Evolutionary conservation across 169 alveolate genomes (phyloP).

Genomic region (Cryptosporidium xiaoi): DNA sequence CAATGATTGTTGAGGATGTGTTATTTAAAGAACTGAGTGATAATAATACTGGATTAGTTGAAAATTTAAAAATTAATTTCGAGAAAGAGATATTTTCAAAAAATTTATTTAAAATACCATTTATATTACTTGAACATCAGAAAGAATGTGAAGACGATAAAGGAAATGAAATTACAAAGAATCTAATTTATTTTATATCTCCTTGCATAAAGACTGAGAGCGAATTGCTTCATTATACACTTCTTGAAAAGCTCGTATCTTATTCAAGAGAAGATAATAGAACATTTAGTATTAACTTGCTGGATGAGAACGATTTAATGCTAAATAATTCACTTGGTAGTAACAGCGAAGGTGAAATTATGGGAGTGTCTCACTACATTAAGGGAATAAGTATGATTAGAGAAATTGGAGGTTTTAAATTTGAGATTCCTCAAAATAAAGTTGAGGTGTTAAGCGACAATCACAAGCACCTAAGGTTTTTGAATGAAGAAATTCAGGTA

Average conservation of each 20-base stretch:
- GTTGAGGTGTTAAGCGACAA: constrained; percentile 25
- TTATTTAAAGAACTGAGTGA: constrained; percentile 16
- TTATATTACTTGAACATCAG: constrained; percentile 12
- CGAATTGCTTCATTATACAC: constrained; percentile 46
- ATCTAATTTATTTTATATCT: constrained; percentile 14
- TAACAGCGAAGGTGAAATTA: not conserved
- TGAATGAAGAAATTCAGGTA: constrained; percentile 10
- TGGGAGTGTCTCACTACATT: constrained; percentile 20
- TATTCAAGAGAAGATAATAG: not conserved
- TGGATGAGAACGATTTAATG: not conserved
- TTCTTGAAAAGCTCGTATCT: not conserved
- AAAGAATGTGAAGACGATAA: not conserved
- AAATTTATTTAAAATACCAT: constrained; percentile 51
- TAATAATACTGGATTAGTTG: constrained; percentile 5
- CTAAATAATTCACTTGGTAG: not conserved
- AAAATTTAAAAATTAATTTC: not conserved
- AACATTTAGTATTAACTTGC: not conserved
- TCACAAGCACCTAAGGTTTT: not conserved
- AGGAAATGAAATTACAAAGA: no score
- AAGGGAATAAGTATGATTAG: constrained; percentile 44
- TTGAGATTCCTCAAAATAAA: constrained; percentile 1
- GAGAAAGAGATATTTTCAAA: not conserved
- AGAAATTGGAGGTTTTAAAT: constrained; percentile 42
- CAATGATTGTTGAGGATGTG: constrained; percentile 12
- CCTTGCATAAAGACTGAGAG: constrained; percentile 37